Evolutionary conservation across 164 flowering plant genomes (phyloP).

Genomic region (Stephania japonica): DNA sequence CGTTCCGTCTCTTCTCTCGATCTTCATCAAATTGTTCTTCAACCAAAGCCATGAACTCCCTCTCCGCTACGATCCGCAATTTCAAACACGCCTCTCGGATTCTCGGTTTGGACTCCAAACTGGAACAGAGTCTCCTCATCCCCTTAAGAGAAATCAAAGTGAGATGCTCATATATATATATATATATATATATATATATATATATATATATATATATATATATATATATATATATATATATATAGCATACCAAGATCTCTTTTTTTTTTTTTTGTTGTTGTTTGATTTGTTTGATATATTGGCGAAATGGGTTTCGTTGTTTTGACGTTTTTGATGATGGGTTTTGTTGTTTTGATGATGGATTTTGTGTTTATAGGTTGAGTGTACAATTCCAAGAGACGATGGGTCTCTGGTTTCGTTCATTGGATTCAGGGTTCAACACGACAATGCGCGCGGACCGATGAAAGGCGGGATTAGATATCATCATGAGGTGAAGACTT

Average conservation of each 20-base stretch:
- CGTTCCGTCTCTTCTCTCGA: too few relatives aligned
- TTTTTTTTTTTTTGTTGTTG: background rate
- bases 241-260: background rate
- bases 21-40: too few relatives aligned
- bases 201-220: too few relatives aligned
- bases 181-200: too few relatives aligned
- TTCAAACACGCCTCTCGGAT: slow-evolving; percentile 57
- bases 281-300: background rate
- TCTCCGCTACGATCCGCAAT: slow-evolving; percentile 67
- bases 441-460: slow-evolving; percentile 92
- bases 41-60: slow-evolving; percentile 48
- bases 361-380: slow-evolving; percentile 47
- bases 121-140: slow-evolving; percentile 64
- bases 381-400: slow-evolving; percentile 91
- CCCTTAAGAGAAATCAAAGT: slow-evolving; percentile 82
- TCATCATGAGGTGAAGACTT: slow-evolving; percentile 69
- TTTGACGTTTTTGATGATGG: too few relatives aligned
- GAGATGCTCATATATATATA: background rate
- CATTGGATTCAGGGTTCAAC: slow-evolving; percentile 86
- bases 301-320: background rate
- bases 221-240: too few relatives aligned
- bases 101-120: slow-evolving; percentile 70
- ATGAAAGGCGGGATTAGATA: slow-evolving; percentile 98
- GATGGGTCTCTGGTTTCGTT: slow-evolving; percentile 77
- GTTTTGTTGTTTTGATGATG: background rate